Evolutionary conservation across 2,329 filamentous ascomycete genomes (phyloP).

Genomic region (Stagonosporopsis chrysanthemi): DNA sequence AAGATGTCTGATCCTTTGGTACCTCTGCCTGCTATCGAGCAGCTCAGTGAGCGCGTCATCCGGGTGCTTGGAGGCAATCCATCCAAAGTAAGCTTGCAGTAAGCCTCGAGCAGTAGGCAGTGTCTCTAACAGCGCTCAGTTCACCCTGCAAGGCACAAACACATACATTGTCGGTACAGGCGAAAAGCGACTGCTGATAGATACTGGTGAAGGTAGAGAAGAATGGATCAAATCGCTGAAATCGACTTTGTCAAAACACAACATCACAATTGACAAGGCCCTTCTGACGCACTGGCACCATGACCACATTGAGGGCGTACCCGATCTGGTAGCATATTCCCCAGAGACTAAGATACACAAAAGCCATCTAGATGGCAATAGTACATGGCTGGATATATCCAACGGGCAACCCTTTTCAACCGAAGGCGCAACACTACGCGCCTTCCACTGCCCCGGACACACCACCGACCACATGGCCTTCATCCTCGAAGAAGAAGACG

Average conservation of each 20-base stretch:
- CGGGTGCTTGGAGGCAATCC: constrained; percentile 91
- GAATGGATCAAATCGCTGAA: constrained; percentile 75
- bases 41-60: constrained; percentile 78
- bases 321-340: constrained; percentile 70
- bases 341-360: constrained; percentile 73
- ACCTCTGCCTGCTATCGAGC: constrained; percentile 75
- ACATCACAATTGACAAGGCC: constrained; percentile 71
- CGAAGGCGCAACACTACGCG: constrained; percentile 71
- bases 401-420: constrained; percentile 64
- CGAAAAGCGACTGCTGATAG: constrained; percentile 76
- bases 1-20: constrained; percentile 69
- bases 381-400: constrained; percentile 61
- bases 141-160: constrained; percentile 82
- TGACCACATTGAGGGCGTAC: constrained; percentile 82
- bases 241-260: constrained; percentile 70
- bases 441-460: constrained; percentile 76
- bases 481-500: constrained; percentile 76
- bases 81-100: constrained; percentile 67
- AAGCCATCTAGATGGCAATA: constrained; percentile 59
- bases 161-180: constrained; percentile 91
- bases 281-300: constrained; percentile 92
- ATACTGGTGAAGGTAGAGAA: constrained; percentile 84
- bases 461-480: constrained; percentile 84
- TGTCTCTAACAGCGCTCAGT: constrained; percentile 52
- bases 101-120: not conserved